Evolutionary conservation across 2,329 filamentous ascomycete species (phyloP).

Genomic region (Aspergillus spinulosporus): DNA sequence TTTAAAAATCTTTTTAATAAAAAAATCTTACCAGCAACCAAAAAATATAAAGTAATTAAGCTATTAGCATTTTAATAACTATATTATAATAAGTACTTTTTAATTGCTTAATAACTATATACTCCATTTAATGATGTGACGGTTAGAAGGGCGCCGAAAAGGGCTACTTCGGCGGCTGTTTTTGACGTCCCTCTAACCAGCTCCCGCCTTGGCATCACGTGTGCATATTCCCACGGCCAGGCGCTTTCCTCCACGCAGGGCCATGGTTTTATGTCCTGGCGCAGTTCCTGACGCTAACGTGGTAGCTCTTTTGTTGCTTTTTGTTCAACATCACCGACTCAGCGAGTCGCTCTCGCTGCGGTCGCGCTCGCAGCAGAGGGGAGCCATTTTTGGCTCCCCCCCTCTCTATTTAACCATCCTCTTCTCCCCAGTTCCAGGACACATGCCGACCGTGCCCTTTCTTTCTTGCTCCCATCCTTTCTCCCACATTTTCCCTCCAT

Average conservation of each 20-base stretch:
- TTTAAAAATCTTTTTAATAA: no score
- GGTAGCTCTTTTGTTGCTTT: neutral
- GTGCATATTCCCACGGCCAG: neutral
- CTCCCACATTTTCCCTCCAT: neutral
- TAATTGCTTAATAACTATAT: neutral
- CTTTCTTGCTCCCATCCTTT: neutral
- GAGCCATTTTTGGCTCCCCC: neutral
- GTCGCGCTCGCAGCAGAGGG: neutral
- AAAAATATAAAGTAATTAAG: no score
- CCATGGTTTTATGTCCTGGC: no score
- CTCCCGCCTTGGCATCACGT: neutral
- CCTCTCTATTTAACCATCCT: neutral
- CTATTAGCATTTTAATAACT: no score
- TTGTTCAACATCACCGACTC: neutral
- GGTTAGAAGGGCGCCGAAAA: neutral
- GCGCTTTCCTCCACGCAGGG: neutral
- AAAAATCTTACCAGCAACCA: no score
- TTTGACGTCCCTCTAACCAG: neutral
- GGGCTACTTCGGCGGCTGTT: neutral
- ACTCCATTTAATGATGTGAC: neutral
- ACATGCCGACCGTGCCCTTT: neutral
- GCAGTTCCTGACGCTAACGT: neutral
- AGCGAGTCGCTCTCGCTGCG: neutral
- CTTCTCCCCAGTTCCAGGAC: neutral
- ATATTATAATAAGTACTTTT: no score